Evolutionary conservation across 164 flowering plant species (phyloP).

Genomic region (Kingdonia uniflora): DNA sequence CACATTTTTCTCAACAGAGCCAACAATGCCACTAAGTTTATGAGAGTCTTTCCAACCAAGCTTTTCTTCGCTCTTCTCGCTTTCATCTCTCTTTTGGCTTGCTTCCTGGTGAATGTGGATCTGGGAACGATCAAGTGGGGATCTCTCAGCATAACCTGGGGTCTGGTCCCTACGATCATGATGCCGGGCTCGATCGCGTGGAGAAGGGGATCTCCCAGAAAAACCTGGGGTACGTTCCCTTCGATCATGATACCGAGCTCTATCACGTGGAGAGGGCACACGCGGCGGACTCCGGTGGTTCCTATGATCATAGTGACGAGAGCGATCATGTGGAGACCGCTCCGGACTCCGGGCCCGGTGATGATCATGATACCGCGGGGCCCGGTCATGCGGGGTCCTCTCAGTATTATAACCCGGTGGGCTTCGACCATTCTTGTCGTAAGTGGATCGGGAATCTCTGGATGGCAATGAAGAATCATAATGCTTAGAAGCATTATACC

Average conservation of each 20-base stretch:
- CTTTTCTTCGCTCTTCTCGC: conserved; percentile 55
- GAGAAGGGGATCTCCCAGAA: conserved; percentile 44
- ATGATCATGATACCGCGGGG: conserved; percentile 1
- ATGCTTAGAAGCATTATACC: conserved; percentile 39
- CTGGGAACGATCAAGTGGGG: conserved; percentile 39
- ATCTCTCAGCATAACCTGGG: conserved; percentile 30
- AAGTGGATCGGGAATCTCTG: conserved; percentile 18
- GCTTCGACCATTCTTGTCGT: conserved; percentile 58
- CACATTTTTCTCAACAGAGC: conserved; percentile 21
- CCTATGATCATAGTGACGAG: conserved; percentile 16
- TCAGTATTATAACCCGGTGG: conserved; percentile 53
- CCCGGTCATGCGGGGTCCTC: conserved; percentile 5
- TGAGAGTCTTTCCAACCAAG: conserved; percentile 25
- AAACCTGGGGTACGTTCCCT: conserved; percentile 34
- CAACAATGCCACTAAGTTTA: conserved; percentile 12
- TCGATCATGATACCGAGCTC: conserved; percentile 33
- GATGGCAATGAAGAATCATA: conserved; percentile 49
- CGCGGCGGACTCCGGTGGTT: conserved; percentile 22
- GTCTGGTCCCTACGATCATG: conserved; percentile 37
- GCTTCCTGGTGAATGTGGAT: conserved; percentile 22
- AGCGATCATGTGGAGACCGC: conserved; percentile 4
- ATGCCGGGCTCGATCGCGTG: conserved; percentile 28
- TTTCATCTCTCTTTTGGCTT: conserved; percentile 29
- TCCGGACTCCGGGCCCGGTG: neutral
- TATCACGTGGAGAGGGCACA: conserved; percentile 38